Base-by-base conservation (phyloP, 768 basidiomycete genomes). In the Tylopilus rubrobrunneus region DNA sequence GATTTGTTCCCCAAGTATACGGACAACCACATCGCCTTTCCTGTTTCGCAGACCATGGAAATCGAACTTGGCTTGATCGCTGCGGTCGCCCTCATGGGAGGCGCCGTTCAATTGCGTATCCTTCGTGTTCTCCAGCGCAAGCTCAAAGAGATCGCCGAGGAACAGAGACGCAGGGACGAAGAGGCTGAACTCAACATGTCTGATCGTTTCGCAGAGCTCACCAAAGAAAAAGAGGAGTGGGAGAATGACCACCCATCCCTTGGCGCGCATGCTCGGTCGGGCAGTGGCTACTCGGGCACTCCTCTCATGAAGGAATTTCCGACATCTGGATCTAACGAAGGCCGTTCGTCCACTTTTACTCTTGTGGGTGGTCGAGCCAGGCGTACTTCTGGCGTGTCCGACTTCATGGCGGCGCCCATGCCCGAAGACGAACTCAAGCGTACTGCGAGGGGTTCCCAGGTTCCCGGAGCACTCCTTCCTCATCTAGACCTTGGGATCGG, bases 61-160 rank as follows among this genome's bases (percentile, higher is more conserved):
- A 93, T 98, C 54, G 95, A 97, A 66, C 79, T 98, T 29, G 95
- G 93, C 28, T 80, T 97, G 60, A 82, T 92, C 54, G 90, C 78
- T 42, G 92, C 92, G 3, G 76, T 95, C 39, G 77, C 89, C 25
- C 73, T 96, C 51, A 89, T 90, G 84, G 92, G 92, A 41, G 82
- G 85, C 28, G 91, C 94, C 3, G 87, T 97, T 44, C 96, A 98
- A 71, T 79, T 94, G 62, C 87, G 89, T 49, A 84, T 97, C 57
- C 82, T 93, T 56, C 82, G 82, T 53, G 78, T 91, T 42, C 83
- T 98, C 15, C 85, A 86, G 66, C 77, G 78, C 57, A 91, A 92
- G 69, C 74, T 95, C 45, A 78, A 78, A 58, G 89, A 95, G 73
- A 89, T 93, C 53, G 77, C 81, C 54, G 82, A 81, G 56, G 92